Base-by-base conservation (phyloP, 495 filamentous ascomycete genomes). In the Hapsidospora chrysogenum region DNA sequence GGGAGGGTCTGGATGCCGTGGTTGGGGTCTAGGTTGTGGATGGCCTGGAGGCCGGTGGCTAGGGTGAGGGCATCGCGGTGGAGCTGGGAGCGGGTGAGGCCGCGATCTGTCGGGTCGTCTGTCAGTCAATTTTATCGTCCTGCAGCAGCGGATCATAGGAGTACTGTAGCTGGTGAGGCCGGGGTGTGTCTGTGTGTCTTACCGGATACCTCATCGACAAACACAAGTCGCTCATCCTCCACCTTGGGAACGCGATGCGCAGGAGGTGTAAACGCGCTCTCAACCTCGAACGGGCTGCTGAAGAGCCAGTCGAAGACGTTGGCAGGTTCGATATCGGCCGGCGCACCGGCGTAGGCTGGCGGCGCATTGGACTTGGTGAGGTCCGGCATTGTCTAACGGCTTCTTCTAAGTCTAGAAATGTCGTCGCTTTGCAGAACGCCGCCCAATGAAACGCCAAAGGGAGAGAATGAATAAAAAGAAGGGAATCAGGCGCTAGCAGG, bases 161-260 rank as follows among this genome's bases (percentile, higher is more conserved):
- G 16, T 39, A 9, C 21, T 26, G 2, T 37, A 29, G 17, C 10
- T 2, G 33, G 2, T 33, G 31, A 18, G 17, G 20, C 23, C 17
- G 8, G 25, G n/a, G n/a, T n/a, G n/a, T n/a, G n/a, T n/a, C n/a
- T n/a, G n/a, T n/a, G n/a, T n/a, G n/a, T n/a, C n/a, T 16, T 37
- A 48, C 47, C 42, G 23, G 47, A 35, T 22, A 36, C 35, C 32
- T 54, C 45, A 31, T 54, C 49, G 9, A 54, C 40, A 39, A 54
- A 54, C 25, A 54, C 45, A 14, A 40, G 44, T 29, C 47, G 17
- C 17, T 31, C 33, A 10, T 41, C 29, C 17, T 50, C 43, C 17
- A 50, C 42, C 34, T 20, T 40, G 21, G 42, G 33, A 26, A 54
- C 29, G 1, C n/a, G 16, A n/a, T 49, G 49, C 2, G 32, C 20